Evolutionary conservation across 176 grass and related monocot genomes (phyloP).

Genomic region (Carex pumila): DNA sequence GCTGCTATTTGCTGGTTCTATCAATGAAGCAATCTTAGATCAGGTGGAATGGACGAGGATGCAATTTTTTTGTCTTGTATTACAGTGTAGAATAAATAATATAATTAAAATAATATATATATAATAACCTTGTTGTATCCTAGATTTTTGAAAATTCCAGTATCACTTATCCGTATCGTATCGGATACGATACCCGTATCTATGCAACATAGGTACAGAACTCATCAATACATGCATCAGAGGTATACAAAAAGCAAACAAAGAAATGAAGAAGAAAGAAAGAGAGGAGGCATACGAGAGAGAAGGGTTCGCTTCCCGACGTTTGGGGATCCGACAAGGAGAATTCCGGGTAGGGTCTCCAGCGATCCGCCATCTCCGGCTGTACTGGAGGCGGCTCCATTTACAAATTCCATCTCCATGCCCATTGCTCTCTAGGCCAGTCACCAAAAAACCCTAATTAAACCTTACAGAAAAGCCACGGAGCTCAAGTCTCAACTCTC

Average conservation of each 20-base stretch:
- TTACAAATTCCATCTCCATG: slow-evolving; percentile 8
- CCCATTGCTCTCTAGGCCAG: neutral
- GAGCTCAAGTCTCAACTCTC: neutral
- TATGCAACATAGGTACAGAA: too few species aligned
- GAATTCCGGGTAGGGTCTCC: slow-evolving; percentile 60
- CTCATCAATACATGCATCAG: neutral
- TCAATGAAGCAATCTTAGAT: too few species aligned
- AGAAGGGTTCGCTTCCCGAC: slow-evolving; percentile 93
- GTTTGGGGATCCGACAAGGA: slow-evolving; percentile 61
- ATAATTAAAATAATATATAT: too few species aligned
- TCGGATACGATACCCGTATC: too few species aligned
- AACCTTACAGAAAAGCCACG: neutral
- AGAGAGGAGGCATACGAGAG: slow-evolving; percentile 46
- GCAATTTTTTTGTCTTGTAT: too few species aligned
- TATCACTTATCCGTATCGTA: too few species aligned
- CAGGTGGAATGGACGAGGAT: too few species aligned
- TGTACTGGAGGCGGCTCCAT: neutral
- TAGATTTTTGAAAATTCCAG: too few species aligned
- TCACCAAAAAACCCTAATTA: neutral
- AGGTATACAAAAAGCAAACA: neutral
- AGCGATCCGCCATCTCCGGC: slow-evolving; percentile 35
- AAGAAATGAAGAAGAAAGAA: neutral
- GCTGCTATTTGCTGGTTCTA: too few species aligned
- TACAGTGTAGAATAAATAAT: too few species aligned
- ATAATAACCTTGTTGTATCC: too few species aligned